Conservation (phyloP, 352 stramenopile genomes). For the Thraustotheca clavata region DNA sequence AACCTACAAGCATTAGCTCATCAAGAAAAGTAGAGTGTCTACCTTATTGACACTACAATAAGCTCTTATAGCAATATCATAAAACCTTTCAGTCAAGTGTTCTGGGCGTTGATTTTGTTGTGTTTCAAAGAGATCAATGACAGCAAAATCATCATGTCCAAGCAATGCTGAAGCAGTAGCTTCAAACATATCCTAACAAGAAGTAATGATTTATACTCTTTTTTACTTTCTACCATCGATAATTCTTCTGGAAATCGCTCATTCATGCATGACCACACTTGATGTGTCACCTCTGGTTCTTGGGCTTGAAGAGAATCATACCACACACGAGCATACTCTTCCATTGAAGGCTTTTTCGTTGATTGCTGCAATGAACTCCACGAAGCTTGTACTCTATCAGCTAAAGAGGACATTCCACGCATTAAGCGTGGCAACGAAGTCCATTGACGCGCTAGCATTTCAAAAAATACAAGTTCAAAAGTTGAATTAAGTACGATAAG, state of each 20-base stretch:
- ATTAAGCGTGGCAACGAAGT: too few species aligned
- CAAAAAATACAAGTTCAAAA: too few species aligned
- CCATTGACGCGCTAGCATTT: too few species aligned
- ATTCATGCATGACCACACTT: slow-evolving; percentile 7
- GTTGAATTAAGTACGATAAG: too few species aligned
- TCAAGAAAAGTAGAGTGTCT: background rate
- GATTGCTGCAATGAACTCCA: background rate
- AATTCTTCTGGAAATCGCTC: background rate
- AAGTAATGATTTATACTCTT: background rate
- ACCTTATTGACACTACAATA: background rate
- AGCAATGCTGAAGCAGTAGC: background rate
- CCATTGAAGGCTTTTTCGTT: background rate
- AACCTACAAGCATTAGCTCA: background rate
- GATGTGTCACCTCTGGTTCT: background rate
- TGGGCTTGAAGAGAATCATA: background rate
- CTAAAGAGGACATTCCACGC: too few species aligned
- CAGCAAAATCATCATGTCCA: background rate
- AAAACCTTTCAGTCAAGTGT: background rate
- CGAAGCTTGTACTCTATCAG: background rate
- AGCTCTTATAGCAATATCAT: background rate
- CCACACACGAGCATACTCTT: slow-evolving; percentile 1
- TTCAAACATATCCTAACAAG: slow-evolving; percentile 4
- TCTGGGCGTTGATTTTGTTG: background rate
- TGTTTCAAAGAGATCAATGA: slow-evolving; percentile 1
- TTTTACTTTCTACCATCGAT: background rate